Conservation (phyloP, 441 rosid species). For the Viola pubescens region DNA sequence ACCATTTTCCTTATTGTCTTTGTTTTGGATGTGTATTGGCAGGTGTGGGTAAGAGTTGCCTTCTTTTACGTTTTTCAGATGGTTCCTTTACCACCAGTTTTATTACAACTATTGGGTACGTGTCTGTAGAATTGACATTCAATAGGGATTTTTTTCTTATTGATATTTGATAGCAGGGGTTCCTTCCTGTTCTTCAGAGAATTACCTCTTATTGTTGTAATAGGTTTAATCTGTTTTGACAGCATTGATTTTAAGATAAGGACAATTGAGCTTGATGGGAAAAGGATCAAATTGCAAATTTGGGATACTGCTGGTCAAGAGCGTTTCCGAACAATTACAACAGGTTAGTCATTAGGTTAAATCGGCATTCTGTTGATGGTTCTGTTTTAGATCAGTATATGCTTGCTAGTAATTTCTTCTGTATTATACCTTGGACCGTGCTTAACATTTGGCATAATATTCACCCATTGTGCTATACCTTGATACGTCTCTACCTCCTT, state of each 20-base stretch:
- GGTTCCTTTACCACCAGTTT: slow-evolving; percentile 84
- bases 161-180: slow-evolving; percentile 2
- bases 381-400: too few species aligned
- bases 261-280: slow-evolving; percentile 90
- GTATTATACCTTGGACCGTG: too few species aligned
- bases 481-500: too few species aligned
- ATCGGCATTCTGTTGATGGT: too few species aligned
- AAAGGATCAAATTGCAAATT: slow-evolving; percentile 81
- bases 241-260: slow-evolving; percentile 90
- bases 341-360: slow-evolving; percentile 43
- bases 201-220: slow-evolving; percentile 2
- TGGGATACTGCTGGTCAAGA: slow-evolving; percentile 99
- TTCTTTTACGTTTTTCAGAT: slow-evolving; percentile 71
- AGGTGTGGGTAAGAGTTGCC: slow-evolving; percentile 85
- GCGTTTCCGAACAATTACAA: slow-evolving; percentile 89
- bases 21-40: slow-evolving; percentile 15
- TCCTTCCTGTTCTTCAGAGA: neutral
- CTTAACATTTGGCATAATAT: too few species aligned
- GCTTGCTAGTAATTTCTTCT: too few species aligned
- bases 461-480: too few species aligned
- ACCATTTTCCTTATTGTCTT: slow-evolving; percentile 10
- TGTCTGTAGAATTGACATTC: slow-evolving; percentile 11
- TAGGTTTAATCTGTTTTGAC: slow-evolving; percentile 2
- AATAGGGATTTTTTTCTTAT: neutral
- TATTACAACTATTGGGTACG: slow-evolving; percentile 75